Conservation (phyloP, 805 yeast genomes). For the Candida nonsorbophila region DNA sequence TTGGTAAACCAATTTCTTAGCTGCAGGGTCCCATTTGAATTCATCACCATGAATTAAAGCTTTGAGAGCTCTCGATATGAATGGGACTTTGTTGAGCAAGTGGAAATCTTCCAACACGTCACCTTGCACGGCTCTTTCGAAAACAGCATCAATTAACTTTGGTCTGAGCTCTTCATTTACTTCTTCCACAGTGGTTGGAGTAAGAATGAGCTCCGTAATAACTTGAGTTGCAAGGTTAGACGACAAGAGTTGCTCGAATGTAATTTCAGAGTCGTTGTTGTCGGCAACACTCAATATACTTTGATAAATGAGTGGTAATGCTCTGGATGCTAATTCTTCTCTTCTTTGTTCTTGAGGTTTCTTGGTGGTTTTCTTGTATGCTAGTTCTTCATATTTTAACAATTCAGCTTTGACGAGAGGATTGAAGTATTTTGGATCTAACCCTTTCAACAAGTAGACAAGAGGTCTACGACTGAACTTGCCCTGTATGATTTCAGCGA, state of each 20-base stretch:
- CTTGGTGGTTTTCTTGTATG: constrained; percentile 64
- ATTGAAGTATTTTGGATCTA: constrained; percentile 76
- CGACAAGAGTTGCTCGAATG: constrained; percentile 46
- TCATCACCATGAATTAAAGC: constrained; percentile 80
- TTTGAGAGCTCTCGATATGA: constrained; percentile 68
- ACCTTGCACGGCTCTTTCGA: constrained; percentile 54
- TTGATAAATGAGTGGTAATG: constrained; percentile 61
- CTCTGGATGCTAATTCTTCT: constrained; percentile 57
- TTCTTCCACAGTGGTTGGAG: constrained; percentile 29
- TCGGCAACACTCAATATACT: constrained; percentile 33
- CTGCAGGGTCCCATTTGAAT: constrained; percentile 56
- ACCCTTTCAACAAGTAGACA: constrained; percentile 71
- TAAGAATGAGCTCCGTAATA: constrained; percentile 64
- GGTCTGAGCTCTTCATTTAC: constrained; percentile 35
- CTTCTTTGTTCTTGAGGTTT: constrained; percentile 79
- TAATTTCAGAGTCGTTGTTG: constrained; percentile 29
- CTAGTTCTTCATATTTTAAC: constrained; percentile 52
- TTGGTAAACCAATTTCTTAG: constrained; percentile 41
- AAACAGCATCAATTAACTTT: constrained; percentile 50
- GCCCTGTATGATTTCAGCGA: constrained; percentile 55
- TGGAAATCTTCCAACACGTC: constrained; percentile 65
- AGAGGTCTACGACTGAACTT: constrained; percentile 88
- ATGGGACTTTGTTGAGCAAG: constrained; percentile 60
- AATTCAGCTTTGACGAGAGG: constrained; percentile 62
- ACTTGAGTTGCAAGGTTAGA: constrained; percentile 83